Percentiles rank a stretch among this genome's conserved stretches.
These are phyloP conservation scores for Hyaloscypha bicolor DNA, from an alignment of 495 filamentous ascomycete species.

Conservation along the genomic window DNA sequence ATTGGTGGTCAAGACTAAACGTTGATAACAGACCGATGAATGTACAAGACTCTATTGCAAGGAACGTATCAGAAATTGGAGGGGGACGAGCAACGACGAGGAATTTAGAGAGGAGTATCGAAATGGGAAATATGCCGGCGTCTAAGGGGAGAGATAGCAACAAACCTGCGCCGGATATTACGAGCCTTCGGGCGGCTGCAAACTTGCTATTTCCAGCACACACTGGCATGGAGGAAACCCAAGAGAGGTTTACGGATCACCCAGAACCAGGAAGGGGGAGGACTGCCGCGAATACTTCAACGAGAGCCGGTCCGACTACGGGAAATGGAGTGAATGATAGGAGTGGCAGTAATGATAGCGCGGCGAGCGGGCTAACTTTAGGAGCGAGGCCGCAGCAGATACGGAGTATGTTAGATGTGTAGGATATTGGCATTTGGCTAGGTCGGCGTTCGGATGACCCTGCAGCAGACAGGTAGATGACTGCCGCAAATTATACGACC, in stretches of 20 bases:
- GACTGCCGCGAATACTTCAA: background rate
- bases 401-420: constrained; percentile 64
- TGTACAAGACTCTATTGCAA: constrained; percentile 51
- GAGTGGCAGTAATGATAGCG: constrained; percentile 10
- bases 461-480: too few species aligned
- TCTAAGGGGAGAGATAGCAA: constrained; percentile 11
- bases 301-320: background rate
- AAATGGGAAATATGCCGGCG: constrained; percentile 45
- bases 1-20: constrained; percentile 58
- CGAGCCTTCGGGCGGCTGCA: constrained; percentile 1
- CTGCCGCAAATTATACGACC: too few species aligned
- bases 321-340: background rate
- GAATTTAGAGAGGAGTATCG: constrained; percentile 41
- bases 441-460: too few species aligned
- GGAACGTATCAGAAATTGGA: constrained; percentile 55
- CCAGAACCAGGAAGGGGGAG: background rate
- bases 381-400: constrained; percentile 47
- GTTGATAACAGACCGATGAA: constrained; percentile 41
- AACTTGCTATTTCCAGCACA: constrained; percentile 10
- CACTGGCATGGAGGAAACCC: constrained; percentile 3
- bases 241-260: constrained; percentile 15
- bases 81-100: constrained; percentile 46
- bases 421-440: too few species aligned
- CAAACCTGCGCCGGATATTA: background rate
- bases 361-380: background rate